Evolutionary conservation across 257 asterid species (phyloP), one percentile per base, ranked within the genome.

Genomic region (Solanum dulcamara): DNA sequence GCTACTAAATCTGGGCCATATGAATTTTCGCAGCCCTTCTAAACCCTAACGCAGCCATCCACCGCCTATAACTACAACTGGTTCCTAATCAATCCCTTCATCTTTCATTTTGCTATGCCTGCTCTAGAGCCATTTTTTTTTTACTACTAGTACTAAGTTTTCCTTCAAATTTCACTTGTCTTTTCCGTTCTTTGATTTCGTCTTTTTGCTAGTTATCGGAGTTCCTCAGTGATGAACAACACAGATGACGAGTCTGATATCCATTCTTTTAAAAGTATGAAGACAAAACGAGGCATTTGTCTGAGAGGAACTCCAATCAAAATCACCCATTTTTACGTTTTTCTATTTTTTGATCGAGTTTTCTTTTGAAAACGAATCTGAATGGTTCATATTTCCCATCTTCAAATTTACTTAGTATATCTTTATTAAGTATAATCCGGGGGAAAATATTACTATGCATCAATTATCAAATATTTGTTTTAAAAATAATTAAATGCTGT

Each of bases 191-290:
- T 60, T 75, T 32, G 0, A 11, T 70, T 75, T 74, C 7, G 6
- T 20, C n/a, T 51, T 51, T 51, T 51, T 51, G 24, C 60, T n/a
- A n/a, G n/a, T n/a, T n/a, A n/a, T n/a, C n/a, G n/a, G 83, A 83
- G 84, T 90, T 93, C 88, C 94, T 93, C 88, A 26, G 72, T 92
- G 98, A 93, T 93, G 98, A 93, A 81, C 87, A 88, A 86, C 44
- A n/a, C 85, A 80, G 97, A 93, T 93, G 96, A 92, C 97, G 98
- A 95, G 95, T 95, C 98, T 88, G 97, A 95, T 90, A 90, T 92
- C 93, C 95, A 94, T 93, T 95, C 95, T 90, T 85, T 66, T 57
- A 32, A 53, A 75, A 89, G 75, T 84, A 80, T 86, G 94, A 95
- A 89, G 86, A 95, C 91, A 90, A 80, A 85, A 74, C 94, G 97